Evolutionary conservation across 2,329 filamentous ascomycete genomes (phyloP).

Genomic region (Trichophyton verrucosum): DNA sequence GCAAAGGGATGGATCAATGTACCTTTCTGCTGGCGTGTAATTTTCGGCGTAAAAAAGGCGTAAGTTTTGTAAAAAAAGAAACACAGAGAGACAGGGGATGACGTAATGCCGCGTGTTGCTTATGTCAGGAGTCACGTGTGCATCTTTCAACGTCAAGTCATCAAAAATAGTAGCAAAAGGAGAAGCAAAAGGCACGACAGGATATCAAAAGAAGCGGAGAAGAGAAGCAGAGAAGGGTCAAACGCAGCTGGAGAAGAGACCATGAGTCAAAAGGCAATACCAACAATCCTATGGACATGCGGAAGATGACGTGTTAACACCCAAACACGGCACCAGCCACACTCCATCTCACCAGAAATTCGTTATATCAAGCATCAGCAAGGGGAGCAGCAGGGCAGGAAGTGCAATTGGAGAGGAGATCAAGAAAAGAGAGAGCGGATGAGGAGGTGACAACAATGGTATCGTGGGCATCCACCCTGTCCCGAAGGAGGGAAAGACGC

Average conservation of each 20-base stretch:
- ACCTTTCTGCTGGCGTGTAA: no score
- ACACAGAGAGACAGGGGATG: background rate
- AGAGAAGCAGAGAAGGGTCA: background rate
- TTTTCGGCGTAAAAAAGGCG: background rate
- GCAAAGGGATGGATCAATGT: no score
- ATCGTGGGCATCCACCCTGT: constrained; percentile 2
- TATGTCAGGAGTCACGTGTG: background rate
- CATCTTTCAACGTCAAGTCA: background rate
- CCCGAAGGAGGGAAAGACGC: constrained; percentile 5
- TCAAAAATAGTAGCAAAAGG: background rate
- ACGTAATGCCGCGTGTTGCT: constrained; percentile 5
- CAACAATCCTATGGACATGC: background rate
- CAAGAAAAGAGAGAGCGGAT: background rate
- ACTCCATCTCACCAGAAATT: background rate
- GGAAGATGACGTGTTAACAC: background rate
- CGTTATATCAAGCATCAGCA: no score
- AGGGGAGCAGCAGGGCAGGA: no score
- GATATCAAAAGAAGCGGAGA: background rate
- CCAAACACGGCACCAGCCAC: background rate
- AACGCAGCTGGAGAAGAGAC: background rate
- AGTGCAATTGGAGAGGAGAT: no score
- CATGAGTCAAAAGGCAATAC: background rate
- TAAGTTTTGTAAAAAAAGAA: background rate
- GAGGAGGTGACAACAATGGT: background rate
- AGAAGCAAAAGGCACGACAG: background rate